A percentile compares a stretch with the other conserved stretches of the same genome.
Conservation (phyloP, 2,329 filamentous ascomycete genomes). For the Claviceps sp. region DNA sequence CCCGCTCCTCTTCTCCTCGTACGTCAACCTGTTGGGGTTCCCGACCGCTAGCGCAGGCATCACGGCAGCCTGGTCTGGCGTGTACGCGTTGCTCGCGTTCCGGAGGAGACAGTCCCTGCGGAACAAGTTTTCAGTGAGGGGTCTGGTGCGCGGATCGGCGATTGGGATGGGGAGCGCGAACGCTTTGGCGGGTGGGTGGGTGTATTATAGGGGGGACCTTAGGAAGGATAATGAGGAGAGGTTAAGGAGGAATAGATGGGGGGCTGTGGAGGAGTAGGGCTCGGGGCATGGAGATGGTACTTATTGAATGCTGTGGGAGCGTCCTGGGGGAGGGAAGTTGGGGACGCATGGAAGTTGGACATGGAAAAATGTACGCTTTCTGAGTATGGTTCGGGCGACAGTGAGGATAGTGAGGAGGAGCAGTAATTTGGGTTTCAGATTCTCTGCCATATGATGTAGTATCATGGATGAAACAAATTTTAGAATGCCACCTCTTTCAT, state of each 20-base stretch:
- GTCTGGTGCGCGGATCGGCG: slow-evolving; percentile 35
- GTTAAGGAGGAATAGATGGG: slow-evolving; percentile 38
- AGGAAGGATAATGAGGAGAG: slow-evolving; percentile 35
- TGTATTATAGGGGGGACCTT: slow-evolving; percentile 38
- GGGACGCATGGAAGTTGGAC: too few relatives aligned
- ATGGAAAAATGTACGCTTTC: too few relatives aligned
- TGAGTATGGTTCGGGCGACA: too few relatives aligned
- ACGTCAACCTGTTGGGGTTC: slow-evolving; percentile 47
- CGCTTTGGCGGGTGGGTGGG: slow-evolving; percentile 34
- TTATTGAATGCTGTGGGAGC: too few relatives aligned
- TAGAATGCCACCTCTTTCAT: too few relatives aligned
- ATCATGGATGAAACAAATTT: too few relatives aligned
- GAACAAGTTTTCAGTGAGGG: slow-evolving; percentile 32
- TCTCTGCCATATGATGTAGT: too few relatives aligned
- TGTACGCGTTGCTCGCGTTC: slow-evolving; percentile 42
- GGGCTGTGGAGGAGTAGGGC: slow-evolving; percentile 8
- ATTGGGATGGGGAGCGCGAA: slow-evolving; percentile 37
- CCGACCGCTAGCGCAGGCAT: slow-evolving; percentile 42
- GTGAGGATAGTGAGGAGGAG: too few relatives aligned
- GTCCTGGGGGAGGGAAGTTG: too few relatives aligned
- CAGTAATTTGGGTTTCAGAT: too few relatives aligned
- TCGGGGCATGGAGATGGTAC: not conserved
- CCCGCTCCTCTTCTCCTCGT: slow-evolving; percentile 31
- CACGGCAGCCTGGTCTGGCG: slow-evolving; percentile 40
- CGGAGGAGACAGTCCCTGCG: slow-evolving; percentile 29